These are phyloP conservation scores for Gliomastix tumulicola DNA, from an alignment of 2,329 filamentous ascomycete genomes.

Conservation along the genomic window DNA sequence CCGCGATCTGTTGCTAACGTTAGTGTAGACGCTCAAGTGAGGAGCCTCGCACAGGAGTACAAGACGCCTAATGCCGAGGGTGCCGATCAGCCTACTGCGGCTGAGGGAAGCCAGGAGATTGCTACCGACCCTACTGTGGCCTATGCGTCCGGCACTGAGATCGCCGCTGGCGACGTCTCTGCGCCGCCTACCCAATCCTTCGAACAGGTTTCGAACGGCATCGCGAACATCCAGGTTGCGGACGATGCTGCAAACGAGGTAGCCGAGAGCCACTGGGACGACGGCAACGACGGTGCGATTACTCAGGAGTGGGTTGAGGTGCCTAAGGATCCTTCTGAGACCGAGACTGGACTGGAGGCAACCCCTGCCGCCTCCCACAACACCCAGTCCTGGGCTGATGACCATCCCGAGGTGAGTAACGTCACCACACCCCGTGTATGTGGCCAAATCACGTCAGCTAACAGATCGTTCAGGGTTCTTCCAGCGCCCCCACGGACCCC, in stretches of 20 bases:
- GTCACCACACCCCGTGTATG: too few relatives aligned
- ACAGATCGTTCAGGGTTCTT: too few relatives aligned
- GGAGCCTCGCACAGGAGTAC: constrained; percentile 44
- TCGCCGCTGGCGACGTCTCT: constrained; percentile 35
- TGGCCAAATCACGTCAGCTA: too few relatives aligned
- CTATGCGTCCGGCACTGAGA: constrained; percentile 62
- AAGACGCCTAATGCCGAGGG: constrained; percentile 29
- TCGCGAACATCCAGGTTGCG: constrained; percentile 42
- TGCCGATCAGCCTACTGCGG: constrained; percentile 22
- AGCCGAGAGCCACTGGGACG: constrained; percentile 61
- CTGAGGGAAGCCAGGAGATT: constrained; percentile 22
- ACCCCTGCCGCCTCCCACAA: constrained; percentile 48
- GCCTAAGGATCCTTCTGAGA: constrained; percentile 66
- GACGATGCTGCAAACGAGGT: constrained; percentile 53
- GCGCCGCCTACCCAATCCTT: constrained; percentile 32
- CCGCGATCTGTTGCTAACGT: too few relatives aligned
- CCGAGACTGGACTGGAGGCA: constrained; percentile 57
- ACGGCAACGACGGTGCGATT: constrained; percentile 31
- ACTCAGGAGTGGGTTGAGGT: constrained; percentile 68
- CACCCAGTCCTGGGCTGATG: constrained; percentile 75
- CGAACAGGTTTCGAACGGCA: constrained; percentile 30
- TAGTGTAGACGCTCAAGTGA: constrained; percentile 29
- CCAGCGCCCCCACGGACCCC: constrained; percentile 30
- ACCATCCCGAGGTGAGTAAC: constrained; percentile 62
- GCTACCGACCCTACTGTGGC: constrained; percentile 59